Evolutionary conservation across 176 grass and related monocot genomes (phyloP), one percentile per base, ranked within the genome.

Genomic region (Tillandsia leiboldiana): DNA sequence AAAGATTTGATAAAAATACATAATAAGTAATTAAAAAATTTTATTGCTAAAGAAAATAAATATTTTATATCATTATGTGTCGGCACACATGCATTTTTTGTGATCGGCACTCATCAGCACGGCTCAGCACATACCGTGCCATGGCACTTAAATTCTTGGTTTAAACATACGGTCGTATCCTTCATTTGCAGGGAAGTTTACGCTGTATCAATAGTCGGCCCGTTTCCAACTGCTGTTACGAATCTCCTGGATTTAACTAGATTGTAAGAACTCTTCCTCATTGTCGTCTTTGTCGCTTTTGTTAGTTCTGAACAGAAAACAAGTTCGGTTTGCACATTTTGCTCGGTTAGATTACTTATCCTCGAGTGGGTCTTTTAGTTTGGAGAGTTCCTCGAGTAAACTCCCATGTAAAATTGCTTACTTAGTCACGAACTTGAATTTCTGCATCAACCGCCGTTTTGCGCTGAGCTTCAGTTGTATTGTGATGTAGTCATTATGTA

Each of bases 201-300:
- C 71, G 95, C 87, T 49, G 90, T 94, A 53, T 99, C 95, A 63
- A 99, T 99, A 67, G 90, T 99, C 74, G 95, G 95, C 47, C 87
- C 84, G 64, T 94, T 99, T 65, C 94, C 94, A 33, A 86, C 90
- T 70, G 94, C 94, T 75, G 95, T 99, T 61, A 99, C 95, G 47
- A 99, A 99, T 69, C 84, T 99, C 51, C 73, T 99, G 80, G 95
- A 99, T 84, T 77, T 99, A 56, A 99, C 68, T 74, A 99, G 66
- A 85, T 73, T 99, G 95, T 90, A 84, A 99, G 89, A 75, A 64
- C 62, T 50, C 47, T 80, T 74, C 48, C 52, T 49, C 48, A 53
- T 79, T 73, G 13, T 47, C 28, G 12, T 50, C 33, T 0, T 48
- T 72, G 1, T 49, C 68, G 75, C 73, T 50, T 49, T 68, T 13